Evolutionary conservation across 1,284 basidiomycete genomes (phyloP), one percentile per base, ranked within the genome.

Genomic region (Austroboletus novae-zelandiae): DNA sequence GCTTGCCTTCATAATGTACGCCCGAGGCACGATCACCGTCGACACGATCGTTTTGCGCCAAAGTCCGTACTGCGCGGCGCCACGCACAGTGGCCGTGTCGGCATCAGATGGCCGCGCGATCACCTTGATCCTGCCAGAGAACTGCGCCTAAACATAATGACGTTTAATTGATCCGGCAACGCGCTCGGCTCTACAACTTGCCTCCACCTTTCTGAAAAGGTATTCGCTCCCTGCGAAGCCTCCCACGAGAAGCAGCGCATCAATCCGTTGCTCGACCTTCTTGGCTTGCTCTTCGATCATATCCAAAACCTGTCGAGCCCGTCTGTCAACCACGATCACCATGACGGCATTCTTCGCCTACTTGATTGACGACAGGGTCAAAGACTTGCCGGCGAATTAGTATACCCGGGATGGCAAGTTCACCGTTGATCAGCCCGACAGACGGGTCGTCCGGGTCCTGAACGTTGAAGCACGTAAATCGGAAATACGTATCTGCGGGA

Each of bases 221-320:
- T 92, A 91, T 63, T 88, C 83, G 65, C 86, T 87, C 11, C 84
- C 87, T 40, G 89, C 85, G 67, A 92, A 92, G 48, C 90, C 90
- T 69, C 90, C 89, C 60, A 92, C 90, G 59, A 91, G 80, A 57
- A 92, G 78, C 34, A 92, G 70, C 15, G 87, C 88, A 72, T 91
- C 81, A 60, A 91, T 80, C 35, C 72, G 74, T 60, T 84, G 82
- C 59, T 84, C 77, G 45, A 84, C 76, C 61, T 75, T 78, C 55
- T 70, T 71, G 36, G 83, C 73, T 68, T 92, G 89, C 23, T 84
- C 81, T 58, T 90, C 84, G 59, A 92, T 81, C 59, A 92, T 76
- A 18, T 80, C 75, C 29, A 92, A 68, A 23, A 90, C 89, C 83
- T 90, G 62, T 43, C 20, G 50, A 41, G 45, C 45, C 27, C 17